Evolutionary conservation across 768 basidiomycete species (phyloP).

Genomic region (Amanita rubescens): DNA sequence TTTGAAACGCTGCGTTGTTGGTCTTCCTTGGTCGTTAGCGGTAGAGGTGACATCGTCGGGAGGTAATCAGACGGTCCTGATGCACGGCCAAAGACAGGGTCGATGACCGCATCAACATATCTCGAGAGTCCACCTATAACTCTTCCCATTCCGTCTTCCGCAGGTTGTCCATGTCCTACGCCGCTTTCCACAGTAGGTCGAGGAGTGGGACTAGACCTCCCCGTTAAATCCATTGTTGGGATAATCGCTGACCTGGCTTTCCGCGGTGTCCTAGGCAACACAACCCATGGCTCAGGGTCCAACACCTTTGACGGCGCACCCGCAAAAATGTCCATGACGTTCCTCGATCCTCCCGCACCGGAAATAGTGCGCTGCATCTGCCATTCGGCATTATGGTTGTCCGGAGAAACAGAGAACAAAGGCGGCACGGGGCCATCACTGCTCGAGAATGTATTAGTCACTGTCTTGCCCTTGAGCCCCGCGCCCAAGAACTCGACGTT

Average conservation of each 20-base stretch:
- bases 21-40: not conserved
- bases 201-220: not conserved
- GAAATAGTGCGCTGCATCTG: not conserved
- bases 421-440: not conserved
- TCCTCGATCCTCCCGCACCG: constrained; percentile 13
- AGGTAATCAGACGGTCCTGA: constrained; percentile 41
- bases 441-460: constrained; percentile 24
- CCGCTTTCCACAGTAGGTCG: not conserved
- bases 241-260: constrained; percentile 20
- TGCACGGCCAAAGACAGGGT: constrained; percentile 23
- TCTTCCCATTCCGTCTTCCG: constrained; percentile 5
- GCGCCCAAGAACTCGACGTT: constrained; percentile 91
- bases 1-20: not conserved
- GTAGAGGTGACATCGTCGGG: not conserved
- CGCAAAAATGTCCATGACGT: constrained; percentile 86
- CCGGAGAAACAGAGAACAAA: constrained; percentile 1
- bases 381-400: not conserved
- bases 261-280: constrained; percentile 38
- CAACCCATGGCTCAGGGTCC: constrained; percentile 64
- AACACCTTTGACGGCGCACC: constrained; percentile 54
- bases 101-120: constrained; percentile 75
- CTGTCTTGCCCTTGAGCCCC: constrained; percentile 40
- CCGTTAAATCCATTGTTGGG: constrained; percentile 4
- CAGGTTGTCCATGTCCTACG: too few species aligned
- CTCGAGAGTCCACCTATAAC: constrained; percentile 40